A percentile compares a stretch with the other conserved stretches of the same genome.
Evolutionary conservation across 2,329 filamentous ascomycete genomes (phyloP).

Genomic region (Geoglossum cookeanum): DNA sequence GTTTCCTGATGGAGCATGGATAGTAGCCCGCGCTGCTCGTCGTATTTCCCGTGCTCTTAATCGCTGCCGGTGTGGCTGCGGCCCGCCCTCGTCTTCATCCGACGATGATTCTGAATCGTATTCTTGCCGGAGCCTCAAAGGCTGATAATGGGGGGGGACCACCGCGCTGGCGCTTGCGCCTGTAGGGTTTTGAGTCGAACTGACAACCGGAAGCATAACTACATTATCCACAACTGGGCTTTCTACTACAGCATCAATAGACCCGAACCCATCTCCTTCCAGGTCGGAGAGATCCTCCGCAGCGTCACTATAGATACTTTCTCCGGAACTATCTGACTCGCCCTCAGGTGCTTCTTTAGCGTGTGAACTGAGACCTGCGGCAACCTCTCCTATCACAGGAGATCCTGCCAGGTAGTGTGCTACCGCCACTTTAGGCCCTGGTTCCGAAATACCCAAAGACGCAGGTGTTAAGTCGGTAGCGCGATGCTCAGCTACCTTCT

Average conservation of each 20-base stretch:
- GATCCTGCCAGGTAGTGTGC: neutral
- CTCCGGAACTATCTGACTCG: slow-evolving; percentile 9
- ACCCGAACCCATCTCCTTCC: slow-evolving; percentile 49
- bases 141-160: neutral
- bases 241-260: slow-evolving; percentile 51
- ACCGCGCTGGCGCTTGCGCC: neutral
- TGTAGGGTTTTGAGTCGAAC: slow-evolving; percentile 14
- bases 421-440: neutral
- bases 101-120: neutral
- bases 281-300: slow-evolving; percentile 51
- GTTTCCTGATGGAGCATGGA: slow-evolving; percentile 14
- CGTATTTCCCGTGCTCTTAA: slow-evolving; percentile 43
- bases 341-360: neutral
- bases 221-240: slow-evolving; percentile 27
- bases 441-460: slow-evolving; percentile 1
- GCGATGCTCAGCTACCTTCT: neutral
- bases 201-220: neutral
- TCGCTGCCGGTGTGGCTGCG: slow-evolving; percentile 51
- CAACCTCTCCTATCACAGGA: slow-evolving; percentile 4
- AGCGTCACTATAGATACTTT: slow-evolving; percentile 55
- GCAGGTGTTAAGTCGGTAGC: slow-evolving; percentile 1
- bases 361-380: neutral
- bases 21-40: slow-evolving; percentile 38
- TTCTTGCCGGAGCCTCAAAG: neutral
- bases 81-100: slow-evolving; percentile 43